Evolutionary conservation across 2,329 filamentous ascomycete genomes (phyloP), one percentile per base, ranked within the genome.

Genomic region (Aspergillus calidoustus): DNA sequence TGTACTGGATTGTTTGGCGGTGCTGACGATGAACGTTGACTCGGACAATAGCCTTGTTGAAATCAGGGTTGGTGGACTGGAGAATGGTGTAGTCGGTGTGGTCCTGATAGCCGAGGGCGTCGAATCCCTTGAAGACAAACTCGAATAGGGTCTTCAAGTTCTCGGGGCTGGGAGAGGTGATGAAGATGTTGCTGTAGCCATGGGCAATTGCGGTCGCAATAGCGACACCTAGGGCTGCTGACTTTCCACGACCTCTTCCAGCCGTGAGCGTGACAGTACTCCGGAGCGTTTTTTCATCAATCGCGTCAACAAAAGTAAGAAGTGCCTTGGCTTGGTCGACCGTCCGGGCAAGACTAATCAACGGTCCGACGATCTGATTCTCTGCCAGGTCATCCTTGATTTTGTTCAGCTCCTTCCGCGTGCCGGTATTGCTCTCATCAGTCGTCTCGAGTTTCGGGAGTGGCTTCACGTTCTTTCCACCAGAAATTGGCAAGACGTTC

Each of bases 101-200:
- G 70, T 99, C 95, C 66, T 93, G 87, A 73, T 99, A 99, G 34
- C 90, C 91, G 30, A 99, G 84, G 11, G 93, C 91, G 75, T 99
- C 95, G 71, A 99, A 99, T 0, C 93, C 95, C 77, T 97, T 98
- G 84, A 99, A 97, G 19, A 99, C 87, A 72, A 99, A 99, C 72
- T 99, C 93, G 74, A 99, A 99, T 7, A 99, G 83, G 0, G 95
- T 99, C 81, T 98, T 99, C 84, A 99, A 84, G 79, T 99, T 99
- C 80, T 99, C 96, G 0, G 95, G 95, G 64, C 92, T 97, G 0
- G 94, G 94, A 1, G 94, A 98, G 1, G 95, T 99, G 74, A 99
- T 97, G 80, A 99, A 99, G 71, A 99, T 97, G 77, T 99, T 99
- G 82, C 93, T 97, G 79, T 99, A 99, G 28, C 95, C 95, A 74